Evolutionary conservation across 208 protist species (phyloP).

Genomic region (Crithidia fasciculata): DNA sequence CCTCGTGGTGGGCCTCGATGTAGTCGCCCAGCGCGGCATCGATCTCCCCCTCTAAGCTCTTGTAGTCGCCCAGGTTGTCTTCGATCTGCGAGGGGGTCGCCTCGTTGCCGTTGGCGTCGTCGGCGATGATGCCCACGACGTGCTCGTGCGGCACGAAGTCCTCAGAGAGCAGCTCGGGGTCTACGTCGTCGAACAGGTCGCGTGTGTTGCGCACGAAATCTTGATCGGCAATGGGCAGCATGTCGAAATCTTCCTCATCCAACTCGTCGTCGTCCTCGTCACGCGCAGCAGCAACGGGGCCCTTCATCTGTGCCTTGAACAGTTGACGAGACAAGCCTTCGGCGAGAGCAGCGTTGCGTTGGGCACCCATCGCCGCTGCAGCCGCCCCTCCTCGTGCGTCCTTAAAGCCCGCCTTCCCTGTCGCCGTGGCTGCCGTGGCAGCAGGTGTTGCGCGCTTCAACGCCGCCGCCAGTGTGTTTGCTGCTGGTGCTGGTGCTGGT

Average conservation of each 20-base stretch:
- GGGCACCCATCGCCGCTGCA: slow-evolving; percentile 9
- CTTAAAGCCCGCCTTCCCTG: neutral
- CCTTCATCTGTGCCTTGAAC: slow-evolving; percentile 41
- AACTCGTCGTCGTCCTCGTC: slow-evolving; percentile 50
- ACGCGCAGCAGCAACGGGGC: neutral
- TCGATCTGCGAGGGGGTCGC: slow-evolving; percentile 66
- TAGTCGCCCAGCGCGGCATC: slow-evolving; percentile 68
- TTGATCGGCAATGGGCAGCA: slow-evolving; percentile 42
- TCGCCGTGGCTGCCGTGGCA: neutral
- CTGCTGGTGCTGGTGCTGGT: neutral
- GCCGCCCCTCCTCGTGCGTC: neutral
- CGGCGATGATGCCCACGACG: slow-evolving; percentile 76
- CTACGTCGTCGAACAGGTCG: slow-evolving; percentile 77
- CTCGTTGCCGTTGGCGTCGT: slow-evolving; percentile 59
- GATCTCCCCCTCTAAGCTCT: slow-evolving; percentile 68
- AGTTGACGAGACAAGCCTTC: slow-evolving; percentile 48
- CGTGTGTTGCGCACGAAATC: slow-evolving; percentile 71
- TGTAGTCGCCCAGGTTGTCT: slow-evolving; percentile 65
- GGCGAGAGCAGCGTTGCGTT: slow-evolving; percentile 25
- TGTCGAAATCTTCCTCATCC: slow-evolving; percentile 51
- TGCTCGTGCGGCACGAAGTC: slow-evolving; percentile 83
- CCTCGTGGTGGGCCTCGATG: slow-evolving; percentile 79
- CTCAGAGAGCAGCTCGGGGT: slow-evolving; percentile 56
- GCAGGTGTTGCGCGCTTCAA: neutral
- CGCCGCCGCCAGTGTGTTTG: slow-evolving; percentile 5